phyloP scores from a whole-genome alignment of 441 rosid species.

The Syzygium syzygioides region DNA sequence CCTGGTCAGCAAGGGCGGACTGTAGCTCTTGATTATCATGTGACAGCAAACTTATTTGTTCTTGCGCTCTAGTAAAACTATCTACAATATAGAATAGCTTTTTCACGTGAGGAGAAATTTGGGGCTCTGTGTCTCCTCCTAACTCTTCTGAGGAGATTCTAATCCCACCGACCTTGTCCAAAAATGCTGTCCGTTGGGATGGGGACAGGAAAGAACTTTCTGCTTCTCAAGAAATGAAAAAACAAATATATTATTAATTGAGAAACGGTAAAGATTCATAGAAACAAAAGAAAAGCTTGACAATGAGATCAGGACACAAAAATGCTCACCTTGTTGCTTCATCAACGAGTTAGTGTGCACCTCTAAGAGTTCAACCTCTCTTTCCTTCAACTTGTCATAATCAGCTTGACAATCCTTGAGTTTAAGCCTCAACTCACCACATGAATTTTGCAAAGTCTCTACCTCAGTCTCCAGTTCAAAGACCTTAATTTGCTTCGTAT shows the following conservation, averaged over 20 bases:
- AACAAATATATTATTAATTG: slow-evolving; percentile 1
- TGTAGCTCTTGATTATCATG: slow-evolving; percentile 48
- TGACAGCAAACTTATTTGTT: slow-evolving; percentile 45
- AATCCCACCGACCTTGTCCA: slow-evolving; percentile 47
- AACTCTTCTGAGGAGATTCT: slow-evolving; percentile 38
- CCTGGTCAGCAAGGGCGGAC: slow-evolving; percentile 39
- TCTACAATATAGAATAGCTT: slow-evolving; percentile 57
- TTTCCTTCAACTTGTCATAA: slow-evolving; percentile 51
- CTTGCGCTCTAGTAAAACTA: slow-evolving; percentile 33
- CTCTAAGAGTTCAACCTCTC: slow-evolving; percentile 45
- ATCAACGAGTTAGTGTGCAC: slow-evolving; percentile 15
- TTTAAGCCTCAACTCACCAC: slow-evolving; percentile 40
- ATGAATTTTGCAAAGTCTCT: slow-evolving; percentile 40
- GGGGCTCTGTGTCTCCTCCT: slow-evolving; percentile 29
- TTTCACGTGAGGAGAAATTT: slow-evolving; percentile 39
- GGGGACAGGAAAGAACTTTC: slow-evolving; percentile 46
- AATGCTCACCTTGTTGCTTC: slow-evolving; percentile 41
- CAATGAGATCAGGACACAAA: background rate
- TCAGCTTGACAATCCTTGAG: slow-evolving; percentile 36
- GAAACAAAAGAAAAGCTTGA: slow-evolving; percentile 11
- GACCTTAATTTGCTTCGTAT: slow-evolving; percentile 38
- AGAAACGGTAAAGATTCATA: background rate
- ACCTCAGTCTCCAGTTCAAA: slow-evolving; percentile 48
- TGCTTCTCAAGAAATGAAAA: slow-evolving; percentile 32
- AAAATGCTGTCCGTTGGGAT: slow-evolving; percentile 44